phyloP scores from a whole-genome alignment of 1,284 basidiomycete species.

The Xerocomus minutiporus region DNA sequence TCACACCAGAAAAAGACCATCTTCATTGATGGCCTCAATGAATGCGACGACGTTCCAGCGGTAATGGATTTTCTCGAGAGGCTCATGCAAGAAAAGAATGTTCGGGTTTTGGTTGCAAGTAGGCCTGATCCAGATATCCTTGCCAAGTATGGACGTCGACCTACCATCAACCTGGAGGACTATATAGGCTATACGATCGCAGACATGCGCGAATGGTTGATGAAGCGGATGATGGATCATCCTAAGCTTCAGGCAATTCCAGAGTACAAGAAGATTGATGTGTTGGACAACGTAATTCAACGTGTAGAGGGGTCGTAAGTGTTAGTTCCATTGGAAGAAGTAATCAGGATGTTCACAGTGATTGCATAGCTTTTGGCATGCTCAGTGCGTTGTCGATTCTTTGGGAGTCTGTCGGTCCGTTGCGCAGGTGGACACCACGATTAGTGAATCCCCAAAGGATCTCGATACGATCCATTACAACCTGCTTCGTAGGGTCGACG shows the following conservation, averaged over 20 bases:
- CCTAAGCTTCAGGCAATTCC: conserved; percentile 23
- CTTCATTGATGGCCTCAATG: conserved; percentile 27
- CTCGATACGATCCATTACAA: conserved; percentile 23
- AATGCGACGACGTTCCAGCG: conserved; percentile 21
- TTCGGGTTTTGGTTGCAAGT: conserved; percentile 25
- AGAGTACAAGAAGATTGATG: conserved; percentile 21
- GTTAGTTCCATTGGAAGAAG: neutral
- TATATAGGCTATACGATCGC: conserved; percentile 16
- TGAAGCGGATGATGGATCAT: conserved; percentile 25
- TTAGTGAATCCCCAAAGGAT: conserved; percentile 18
- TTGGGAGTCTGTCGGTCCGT: conserved; percentile 25
- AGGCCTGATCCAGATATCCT: conserved; percentile 22
- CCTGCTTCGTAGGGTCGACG: conserved; percentile 22
- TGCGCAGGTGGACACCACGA: conserved; percentile 21
- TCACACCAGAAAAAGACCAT: conserved; percentile 22
- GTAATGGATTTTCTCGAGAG: conserved; percentile 26
- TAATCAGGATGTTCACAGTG: neutral
- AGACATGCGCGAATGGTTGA: conserved; percentile 28
- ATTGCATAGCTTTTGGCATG: conserved; percentile 24
- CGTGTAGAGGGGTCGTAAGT: conserved; percentile 22
- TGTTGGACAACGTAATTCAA: conserved; percentile 17
- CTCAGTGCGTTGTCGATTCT: conserved; percentile 28
- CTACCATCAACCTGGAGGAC: conserved; percentile 22
- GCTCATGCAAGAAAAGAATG: conserved; percentile 20
- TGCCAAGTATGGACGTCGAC: conserved; percentile 16